Evolutionary conservation across 2,329 filamentous ascomycete genomes (phyloP).

Genomic region (Proliferodiscus dingleyae): DNA sequence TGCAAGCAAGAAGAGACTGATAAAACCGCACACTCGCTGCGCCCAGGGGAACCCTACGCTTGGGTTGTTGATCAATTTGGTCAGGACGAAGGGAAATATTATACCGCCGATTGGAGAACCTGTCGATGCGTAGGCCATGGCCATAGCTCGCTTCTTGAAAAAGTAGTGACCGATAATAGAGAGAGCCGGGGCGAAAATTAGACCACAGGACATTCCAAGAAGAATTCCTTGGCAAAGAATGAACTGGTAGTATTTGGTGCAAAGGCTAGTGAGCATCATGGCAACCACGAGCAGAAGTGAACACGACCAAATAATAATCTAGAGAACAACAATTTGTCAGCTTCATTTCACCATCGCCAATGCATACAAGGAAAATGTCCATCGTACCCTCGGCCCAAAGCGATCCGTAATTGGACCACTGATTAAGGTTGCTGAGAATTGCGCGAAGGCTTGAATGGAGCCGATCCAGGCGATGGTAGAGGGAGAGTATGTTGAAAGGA

Average conservation of each 20-base stretch:
- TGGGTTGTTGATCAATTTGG: conserved; percentile 40
- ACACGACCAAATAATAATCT: conserved; percentile 37
- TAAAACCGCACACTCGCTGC: conserved; percentile 24
- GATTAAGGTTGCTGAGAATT: conserved; percentile 47
- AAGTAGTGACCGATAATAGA: conserved; percentile 43
- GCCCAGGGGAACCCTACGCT: conserved; percentile 31
- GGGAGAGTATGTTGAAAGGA: conserved; percentile 43
- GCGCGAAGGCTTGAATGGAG: conserved; percentile 49
- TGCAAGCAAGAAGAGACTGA: conserved; percentile 44
- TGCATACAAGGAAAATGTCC: not conserved
- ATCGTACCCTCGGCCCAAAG: conserved; percentile 48
- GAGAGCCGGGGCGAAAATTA: conserved; percentile 36
- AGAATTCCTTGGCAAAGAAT: conserved; percentile 32
- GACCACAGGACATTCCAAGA: conserved; percentile 33
- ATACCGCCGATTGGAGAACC: conserved; percentile 49
- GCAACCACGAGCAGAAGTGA: conserved; percentile 19
- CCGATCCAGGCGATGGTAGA: conserved; percentile 57
- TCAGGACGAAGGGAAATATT: conserved; percentile 56
- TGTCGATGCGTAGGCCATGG: conserved; percentile 43
- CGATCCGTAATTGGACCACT: conserved; percentile 56
- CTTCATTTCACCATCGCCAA: no score
- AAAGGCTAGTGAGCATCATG: conserved; percentile 35
- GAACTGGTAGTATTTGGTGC: conserved; percentile 33
- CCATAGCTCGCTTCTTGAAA: conserved; percentile 42
- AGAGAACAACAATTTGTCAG: conserved; percentile 17